Evolutionary conservation across 176 grass and related monocot genomes (phyloP), one percentile per base, ranked within the genome.

Genomic region (Triticum urartu): DNA sequence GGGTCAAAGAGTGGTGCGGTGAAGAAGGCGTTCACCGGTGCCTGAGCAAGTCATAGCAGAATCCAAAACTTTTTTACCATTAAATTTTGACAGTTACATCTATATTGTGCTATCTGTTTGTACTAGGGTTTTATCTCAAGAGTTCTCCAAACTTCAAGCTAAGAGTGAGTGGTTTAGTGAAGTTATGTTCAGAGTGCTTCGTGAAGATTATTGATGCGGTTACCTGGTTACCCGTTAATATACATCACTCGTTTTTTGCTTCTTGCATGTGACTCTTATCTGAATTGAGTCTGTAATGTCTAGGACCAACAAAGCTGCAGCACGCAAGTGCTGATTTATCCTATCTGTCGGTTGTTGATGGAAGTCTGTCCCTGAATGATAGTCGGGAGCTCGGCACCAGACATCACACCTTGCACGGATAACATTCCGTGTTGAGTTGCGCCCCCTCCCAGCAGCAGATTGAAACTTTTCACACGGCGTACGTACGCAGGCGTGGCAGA

Each of bases 1-100:
- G 70, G 82, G 18, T 84, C 82, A n/a, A 84, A 13, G 54, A 75
- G 69, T n/a, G 82, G 69, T 63, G 56, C 22, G 30, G 70, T 40
- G 39, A 84, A 84, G 70, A 84, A 84, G 56, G 70, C 38, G 0
- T 84, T 84, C 25, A 45, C 17, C 60, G 36, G 15, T 45, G 69
- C 56, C 4, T 75, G 24, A 75, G 35, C 32, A 80, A 75, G 48
- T 12, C 32, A 24, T 7, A 5, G 4, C 17, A 39, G n/a, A 67
- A 42, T 75, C 12, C 32, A 4, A 84, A 80, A 80, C 12, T 3
- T 30, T 34, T 30, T 34, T 60, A 25, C 45, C 14, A 50, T 35
- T 35, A 89, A 9, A 81, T 89, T 77, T 77, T 81, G 62, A 73
- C 62, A 35, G 15, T 26, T 36, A 25, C 33, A 59, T 36, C 11